Evolutionary conservation across 1,284 basidiomycete genomes (phyloP).

Genomic region (Cutaneotrichosporon daszewskae): DNA sequence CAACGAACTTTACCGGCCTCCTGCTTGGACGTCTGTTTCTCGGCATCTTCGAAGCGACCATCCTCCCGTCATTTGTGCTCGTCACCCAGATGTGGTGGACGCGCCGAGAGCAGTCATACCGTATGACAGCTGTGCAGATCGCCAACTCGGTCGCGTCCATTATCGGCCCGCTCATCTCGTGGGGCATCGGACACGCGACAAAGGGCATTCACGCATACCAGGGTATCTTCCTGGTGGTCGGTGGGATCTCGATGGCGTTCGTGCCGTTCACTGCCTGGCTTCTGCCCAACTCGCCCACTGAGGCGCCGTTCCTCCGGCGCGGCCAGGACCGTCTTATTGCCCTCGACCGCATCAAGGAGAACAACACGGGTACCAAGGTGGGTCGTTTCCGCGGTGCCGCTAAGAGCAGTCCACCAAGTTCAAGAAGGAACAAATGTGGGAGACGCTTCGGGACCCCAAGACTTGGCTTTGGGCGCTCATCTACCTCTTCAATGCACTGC

Average conservation of each 20-base stretch:
- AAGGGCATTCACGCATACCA: conserved; percentile 33
- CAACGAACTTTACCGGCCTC: conserved; percentile 33
- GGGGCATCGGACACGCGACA: conserved; percentile 34
- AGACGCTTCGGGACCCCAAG: conserved; percentile 42
- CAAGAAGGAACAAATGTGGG: conserved; percentile 44
- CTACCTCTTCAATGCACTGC: conserved; percentile 35
- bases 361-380: conserved; percentile 44
- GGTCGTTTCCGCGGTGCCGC: no score
- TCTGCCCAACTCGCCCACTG: conserved; percentile 39
- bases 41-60: conserved; percentile 21
- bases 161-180: conserved; percentile 35
- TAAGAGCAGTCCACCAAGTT: conserved; percentile 23
- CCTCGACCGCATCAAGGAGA: conserved; percentile 42
- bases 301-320: conserved; percentile 38
- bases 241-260: conserved; percentile 49
- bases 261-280: conserved; percentile 52
- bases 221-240: conserved; percentile 54
- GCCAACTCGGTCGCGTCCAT: no score
- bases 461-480: conserved; percentile 32
- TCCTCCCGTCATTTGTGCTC: conserved; percentile 11
- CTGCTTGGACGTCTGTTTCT: conserved; percentile 28
- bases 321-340: conserved; percentile 44
- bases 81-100: conserved; percentile 36
- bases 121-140: conserved; percentile 40
- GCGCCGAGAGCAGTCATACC: conserved; percentile 33